Percentiles rank a stretch among this genome's conserved stretches.
phyloP scores from a whole-genome alignment of 2,329 filamentous ascomycete genomes.

The Epichloe festucae region DNA sequence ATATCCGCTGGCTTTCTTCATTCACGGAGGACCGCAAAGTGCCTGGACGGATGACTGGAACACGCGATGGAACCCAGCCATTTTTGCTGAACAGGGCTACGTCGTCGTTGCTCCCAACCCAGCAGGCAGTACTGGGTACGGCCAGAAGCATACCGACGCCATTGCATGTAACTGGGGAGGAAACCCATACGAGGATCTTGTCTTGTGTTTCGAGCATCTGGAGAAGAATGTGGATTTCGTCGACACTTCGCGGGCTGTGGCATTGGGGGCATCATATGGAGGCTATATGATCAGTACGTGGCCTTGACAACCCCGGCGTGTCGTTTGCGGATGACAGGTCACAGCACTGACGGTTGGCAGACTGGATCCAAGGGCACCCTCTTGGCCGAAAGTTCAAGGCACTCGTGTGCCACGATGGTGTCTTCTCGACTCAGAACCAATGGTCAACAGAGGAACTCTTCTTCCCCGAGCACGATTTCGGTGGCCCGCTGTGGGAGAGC shows the following conservation, averaged over 20 bases:
- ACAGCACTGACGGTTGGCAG: constrained; percentile 22
- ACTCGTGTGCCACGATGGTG: constrained; percentile 77
- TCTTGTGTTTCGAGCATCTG: constrained; percentile 64
- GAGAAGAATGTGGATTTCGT: constrained; percentile 52
- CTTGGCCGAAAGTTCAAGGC: constrained; percentile 78
- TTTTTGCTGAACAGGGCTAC: constrained; percentile 81
- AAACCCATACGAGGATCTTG: constrained; percentile 70
- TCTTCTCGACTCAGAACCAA: constrained; percentile 58
- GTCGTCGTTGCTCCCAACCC: constrained; percentile 72
- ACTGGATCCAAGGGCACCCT: constrained; percentile 83
- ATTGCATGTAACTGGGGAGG: constrained; percentile 78
- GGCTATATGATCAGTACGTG: constrained; percentile 59
- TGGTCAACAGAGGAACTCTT: constrained; percentile 57
- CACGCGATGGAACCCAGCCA: constrained; percentile 73
- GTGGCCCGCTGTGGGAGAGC: constrained; percentile 47
- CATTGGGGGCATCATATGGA: constrained; percentile 62
- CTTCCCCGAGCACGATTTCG: constrained; percentile 57
- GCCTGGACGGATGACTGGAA: constrained; percentile 67
- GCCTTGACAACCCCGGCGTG: too few species aligned
- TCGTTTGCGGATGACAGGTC: too few species aligned
- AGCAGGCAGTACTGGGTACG: constrained; percentile 73
- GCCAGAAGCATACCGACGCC: constrained; percentile 61
- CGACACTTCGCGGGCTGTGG: constrained; percentile 57
- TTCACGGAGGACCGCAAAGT: constrained; percentile 74
- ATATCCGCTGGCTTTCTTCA: constrained; percentile 67